Evolutionary conservation across 495 filamentous ascomycete species (phyloP), one percentile per base, ranked within the genome.

Genomic region (Penicillium salamii): DNA sequence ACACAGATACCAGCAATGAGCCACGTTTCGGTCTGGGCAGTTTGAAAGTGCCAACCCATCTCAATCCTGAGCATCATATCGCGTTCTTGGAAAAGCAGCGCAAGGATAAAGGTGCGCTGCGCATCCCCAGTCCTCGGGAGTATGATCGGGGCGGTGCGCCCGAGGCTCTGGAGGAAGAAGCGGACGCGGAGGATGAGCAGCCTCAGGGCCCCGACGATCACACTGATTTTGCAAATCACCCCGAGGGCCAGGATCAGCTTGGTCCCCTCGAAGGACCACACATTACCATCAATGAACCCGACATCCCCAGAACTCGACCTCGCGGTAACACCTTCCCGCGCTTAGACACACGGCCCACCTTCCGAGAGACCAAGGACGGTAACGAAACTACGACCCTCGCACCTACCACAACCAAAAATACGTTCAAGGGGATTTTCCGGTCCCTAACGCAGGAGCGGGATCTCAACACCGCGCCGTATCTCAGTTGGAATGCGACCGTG

Each of bases 401-500:
- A 5, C 53, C 57, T 9, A 46, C 53, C 0, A 67, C 60, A 1
- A 66, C 70, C 33, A 52, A 55, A 36, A 53, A 62, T n/a, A 75
- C 70, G 0, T 50, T 75, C n/a, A 61, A 36, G 24, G 63, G 62
- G 2, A 55, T 75, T 15, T 62, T 68, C 28, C 61, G 71, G 13
- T 70, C 71, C 15, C 28, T 74, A 26, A 75, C 72, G 0, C 60
- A 76, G 43, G 69, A 78, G 46, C 59, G 60, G 39, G 74, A 74
- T 5, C 70, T 63, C 7, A 46, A 74, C 19, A 86, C 85, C 18
- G 74, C 80, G 61, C 91, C 93, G 0, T 98, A 98, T 64, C 77
- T 98, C 18, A 96, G 89, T 63, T 97, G 89, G 83, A 82, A 91
- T 63, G 89, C 93, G 5, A 98, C 93, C 0, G 74, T 96, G 31